Conservation (phyloP, 2,329 filamentous ascomycete species). For the Exophiala mesophila region DNA sequence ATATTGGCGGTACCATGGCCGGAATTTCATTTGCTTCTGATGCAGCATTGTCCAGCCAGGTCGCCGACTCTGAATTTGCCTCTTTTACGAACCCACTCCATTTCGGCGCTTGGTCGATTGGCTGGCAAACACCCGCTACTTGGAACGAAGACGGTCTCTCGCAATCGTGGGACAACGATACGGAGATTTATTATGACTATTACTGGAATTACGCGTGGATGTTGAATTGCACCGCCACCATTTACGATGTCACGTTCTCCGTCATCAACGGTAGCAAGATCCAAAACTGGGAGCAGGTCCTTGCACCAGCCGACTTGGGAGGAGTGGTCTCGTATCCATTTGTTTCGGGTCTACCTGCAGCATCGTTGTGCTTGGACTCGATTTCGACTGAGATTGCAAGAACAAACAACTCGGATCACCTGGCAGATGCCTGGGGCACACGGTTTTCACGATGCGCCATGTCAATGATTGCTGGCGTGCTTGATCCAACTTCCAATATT, state of each 20-base stretch:
- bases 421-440: neutral
- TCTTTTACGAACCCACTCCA: neutral
- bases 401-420: neutral
- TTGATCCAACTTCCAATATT: conserved; percentile 8
- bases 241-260: conserved; percentile 26
- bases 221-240: conserved; percentile 23
- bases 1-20: too few species aligned
- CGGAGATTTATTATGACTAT: neutral
- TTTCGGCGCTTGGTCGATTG: conserved; percentile 2
- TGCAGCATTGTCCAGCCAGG: too few species aligned
- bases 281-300: neutral
- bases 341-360: neutral
- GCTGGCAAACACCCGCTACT: neutral
- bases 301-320: neutral
- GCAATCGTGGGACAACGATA: neutral
- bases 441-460: conserved; percentile 14
- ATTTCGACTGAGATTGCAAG: neutral
- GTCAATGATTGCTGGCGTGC: conserved; percentile 15
- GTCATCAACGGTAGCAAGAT: conserved; percentile 15
- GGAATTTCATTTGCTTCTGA: too few species aligned
- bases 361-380: neutral
- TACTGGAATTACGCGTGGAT: conserved; percentile 7
- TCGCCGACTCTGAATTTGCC: too few species aligned
- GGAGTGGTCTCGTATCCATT: conserved; percentile 1
- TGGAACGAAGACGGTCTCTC: neutral